A percentile compares a stretch with the other conserved stretches of the same genome.
Evolutionary conservation across 139 green algal species (phyloP).

Genomic region (Edaphochlamys debaryana): DNA sequence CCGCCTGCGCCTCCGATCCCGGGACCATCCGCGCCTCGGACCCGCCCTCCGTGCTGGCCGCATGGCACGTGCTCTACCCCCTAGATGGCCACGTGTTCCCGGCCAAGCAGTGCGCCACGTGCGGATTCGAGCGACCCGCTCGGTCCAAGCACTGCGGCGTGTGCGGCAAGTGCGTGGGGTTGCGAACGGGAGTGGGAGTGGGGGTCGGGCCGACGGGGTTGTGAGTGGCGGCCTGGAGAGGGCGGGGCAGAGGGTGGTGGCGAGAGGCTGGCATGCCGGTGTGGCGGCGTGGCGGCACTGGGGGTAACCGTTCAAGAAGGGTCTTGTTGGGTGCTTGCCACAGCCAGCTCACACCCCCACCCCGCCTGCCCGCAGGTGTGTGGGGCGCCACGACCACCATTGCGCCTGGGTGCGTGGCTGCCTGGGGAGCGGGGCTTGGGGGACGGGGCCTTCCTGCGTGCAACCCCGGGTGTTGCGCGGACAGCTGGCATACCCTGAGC

Average conservation of each 20-base stretch:
- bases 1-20: constrained; percentile 56
- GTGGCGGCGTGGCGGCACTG: too few species aligned
- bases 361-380: constrained; percentile 61
- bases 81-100: constrained; percentile 52
- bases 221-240: too few species aligned
- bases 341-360: too few species aligned
- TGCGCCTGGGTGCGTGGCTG: constrained; percentile 87
- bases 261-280: too few species aligned
- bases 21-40: constrained; percentile 47
- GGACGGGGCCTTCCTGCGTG: constrained; percentile 54
- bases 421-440: too few species aligned
- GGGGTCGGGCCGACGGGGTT: too few species aligned
- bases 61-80: constrained; percentile 56
- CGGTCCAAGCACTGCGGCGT: constrained; percentile 83
- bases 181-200: too few species aligned
- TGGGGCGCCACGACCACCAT: constrained; percentile 80
- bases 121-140: constrained; percentile 61
- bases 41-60: constrained; percentile 29
- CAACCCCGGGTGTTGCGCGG: constrained; percentile 38
- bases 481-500: too few species aligned
- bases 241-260: too few species aligned
- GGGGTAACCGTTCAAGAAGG: too few species aligned
- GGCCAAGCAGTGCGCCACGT: constrained; percentile 72
- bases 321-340: too few species aligned
- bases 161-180: constrained; percentile 51